Evolutionary conservation across 805 yeast species (phyloP).

Genomic region (Candida tammaniensis): DNA sequence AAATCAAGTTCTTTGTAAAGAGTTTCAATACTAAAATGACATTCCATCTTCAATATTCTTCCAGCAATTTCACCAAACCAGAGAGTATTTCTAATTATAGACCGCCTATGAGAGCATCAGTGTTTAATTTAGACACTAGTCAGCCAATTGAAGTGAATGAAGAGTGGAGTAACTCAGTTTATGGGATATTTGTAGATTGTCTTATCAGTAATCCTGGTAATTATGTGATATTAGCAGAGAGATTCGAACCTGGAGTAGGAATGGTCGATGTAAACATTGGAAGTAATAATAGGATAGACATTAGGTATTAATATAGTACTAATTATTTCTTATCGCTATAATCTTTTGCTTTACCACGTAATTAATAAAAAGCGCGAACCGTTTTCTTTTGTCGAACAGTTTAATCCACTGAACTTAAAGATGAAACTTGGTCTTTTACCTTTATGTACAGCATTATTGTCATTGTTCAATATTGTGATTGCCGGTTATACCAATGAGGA

Average conservation of each 20-base stretch:
- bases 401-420: too few relatives aligned
- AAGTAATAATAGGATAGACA: slow-evolving; percentile 3
- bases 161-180: slow-evolving; percentile 39
- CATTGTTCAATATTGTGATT: not conserved
- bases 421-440: not conserved
- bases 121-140: slow-evolving; percentile 29
- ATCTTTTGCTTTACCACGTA: too few relatives aligned
- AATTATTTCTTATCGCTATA: too few relatives aligned
- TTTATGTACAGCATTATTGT: too few relatives aligned
- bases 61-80: slow-evolving; percentile 8
- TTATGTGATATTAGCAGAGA: slow-evolving; percentile 44
- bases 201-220: slow-evolving; percentile 20
- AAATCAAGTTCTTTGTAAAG: slow-evolving; percentile 24
- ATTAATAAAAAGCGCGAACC: too few relatives aligned
- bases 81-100: slow-evolving; percentile 30
- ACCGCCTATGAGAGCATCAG: slow-evolving; percentile 46
- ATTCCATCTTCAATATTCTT: slow-evolving; percentile 25
- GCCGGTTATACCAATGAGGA: slow-evolving; percentile 22
- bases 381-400: too few relatives aligned
- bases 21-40: slow-evolving; percentile 20
- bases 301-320: too few relatives aligned
- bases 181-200: slow-evolving; percentile 43
- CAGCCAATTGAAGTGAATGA: slow-evolving; percentile 33
- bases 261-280: slow-evolving; percentile 38
- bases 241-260: slow-evolving; percentile 49